Percentiles rank a stretch among this genome's conserved stretches.
Evolutionary conservation across 148 eudicot genomes (phyloP).

Genomic region (Fallopia convolvulus): DNA sequence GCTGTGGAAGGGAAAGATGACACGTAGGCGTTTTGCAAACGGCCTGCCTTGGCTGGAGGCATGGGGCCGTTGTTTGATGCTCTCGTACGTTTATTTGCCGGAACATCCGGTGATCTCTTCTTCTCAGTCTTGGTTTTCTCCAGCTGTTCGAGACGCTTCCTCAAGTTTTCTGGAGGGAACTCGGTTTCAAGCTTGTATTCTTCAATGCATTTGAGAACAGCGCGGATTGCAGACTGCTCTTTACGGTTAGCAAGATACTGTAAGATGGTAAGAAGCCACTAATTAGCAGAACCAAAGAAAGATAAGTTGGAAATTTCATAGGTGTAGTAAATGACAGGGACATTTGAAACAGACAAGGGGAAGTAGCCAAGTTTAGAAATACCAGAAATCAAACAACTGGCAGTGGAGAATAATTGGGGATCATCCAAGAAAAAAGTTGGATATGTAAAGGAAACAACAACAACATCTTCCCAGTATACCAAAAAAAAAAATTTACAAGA

Average conservation of each 20-base stretch:
- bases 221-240: slow-evolving; percentile 93
- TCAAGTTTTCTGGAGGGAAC: slow-evolving; percentile 71
- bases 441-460: slow-evolving; percentile 30
- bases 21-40: slow-evolving; percentile 78
- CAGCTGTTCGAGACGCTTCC: slow-evolving; percentile 76
- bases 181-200: slow-evolving; percentile 82
- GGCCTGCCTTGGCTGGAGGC: slow-evolving; percentile 99
- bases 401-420: background rate
- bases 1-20: slow-evolving; percentile 70
- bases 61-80: slow-evolving; percentile 81
- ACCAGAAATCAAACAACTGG: background rate
- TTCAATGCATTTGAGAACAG: slow-evolving; percentile 92
- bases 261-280: background rate
- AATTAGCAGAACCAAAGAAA: background rate
- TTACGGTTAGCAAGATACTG: slow-evolving; percentile 90
- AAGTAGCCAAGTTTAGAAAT: background rate
- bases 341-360: slow-evolving; percentile 3
- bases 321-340: background rate
- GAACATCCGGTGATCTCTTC: slow-evolving; percentile 57
- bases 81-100: slow-evolving; percentile 79
- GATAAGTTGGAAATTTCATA: background rate
- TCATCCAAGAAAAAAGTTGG: background rate
- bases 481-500: background rate
- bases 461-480: background rate
- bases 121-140: slow-evolving; percentile 79